Base-by-base conservation (phyloP, 345 rosid genomes). In the Erodium maritimum region DNA sequence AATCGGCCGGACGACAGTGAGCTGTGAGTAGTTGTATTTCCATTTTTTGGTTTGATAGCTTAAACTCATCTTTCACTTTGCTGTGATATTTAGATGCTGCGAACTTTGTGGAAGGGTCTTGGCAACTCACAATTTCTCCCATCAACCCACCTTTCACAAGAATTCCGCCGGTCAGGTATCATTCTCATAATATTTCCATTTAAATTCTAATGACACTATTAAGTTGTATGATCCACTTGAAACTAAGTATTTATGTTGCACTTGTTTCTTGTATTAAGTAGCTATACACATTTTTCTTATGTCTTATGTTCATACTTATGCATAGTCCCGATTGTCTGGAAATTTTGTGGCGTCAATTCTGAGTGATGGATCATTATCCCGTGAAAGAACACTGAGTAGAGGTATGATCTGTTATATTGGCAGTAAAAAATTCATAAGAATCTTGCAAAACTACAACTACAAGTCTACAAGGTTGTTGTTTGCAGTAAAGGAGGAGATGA, bases 401-500 rank as follows among this genome's bases (percentile, higher is more conserved):
- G 85, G 87, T 84, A 60, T 70, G 64, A 5, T 61, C 58, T 61
- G 21, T 64, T 19, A 17, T 33, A 33, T 29, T 64, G 52, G 0
- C 45, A 19, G 20, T 20, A 23, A 19, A 20, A 54, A 20, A 12
- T 54, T 7, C 17, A 5, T 20, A 54, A 23, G 2, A 19, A 54
- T 18, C 22, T 21, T 21, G 12, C 14, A 2, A 0, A 54, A 3
- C 16, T 10, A 42, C 12, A 14, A 42, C 12, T 12, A 42, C 17
- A n/a, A n/a, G n/a, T n/a, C 12, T 10, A 14, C 12, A 42, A 42
- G 14, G 8, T 42, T 42, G 48, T 42, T 11, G 3, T 16, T 21
- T 72, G 73, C 85, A 91, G 96, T 91, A 58, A 56, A 57, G 50
- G 85, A 83, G 50, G 88, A 79, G 54, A 59, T 91, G 75, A 73